These are phyloP conservation scores for Diplodia corticola DNA, from an alignment of 2,329 filamentous ascomycete species.

Conservation along the genomic window DNA sequence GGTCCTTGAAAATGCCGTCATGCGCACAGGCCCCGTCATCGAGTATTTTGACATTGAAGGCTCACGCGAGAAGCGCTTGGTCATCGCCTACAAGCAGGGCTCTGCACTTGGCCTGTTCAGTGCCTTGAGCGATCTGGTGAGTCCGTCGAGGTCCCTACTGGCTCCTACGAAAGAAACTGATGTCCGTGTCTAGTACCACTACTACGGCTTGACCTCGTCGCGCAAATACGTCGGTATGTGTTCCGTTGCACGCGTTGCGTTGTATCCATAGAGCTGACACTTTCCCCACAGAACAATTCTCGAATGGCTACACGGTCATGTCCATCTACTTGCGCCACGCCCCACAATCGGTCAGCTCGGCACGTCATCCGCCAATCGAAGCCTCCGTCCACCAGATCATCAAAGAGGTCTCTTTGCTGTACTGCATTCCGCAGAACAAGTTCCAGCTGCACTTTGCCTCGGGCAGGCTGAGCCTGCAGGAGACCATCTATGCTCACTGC, in stretches of 20 bases:
- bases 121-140: slow-evolving; percentile 76
- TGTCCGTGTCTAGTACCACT: slow-evolving; percentile 66
- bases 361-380: slow-evolving; percentile 75
- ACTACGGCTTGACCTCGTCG: slow-evolving; percentile 94
- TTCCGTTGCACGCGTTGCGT: background rate
- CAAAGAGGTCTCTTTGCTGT: slow-evolving; percentile 94
- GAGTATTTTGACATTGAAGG: slow-evolving; percentile 96
- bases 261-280: slow-evolving; percentile 34
- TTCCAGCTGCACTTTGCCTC: slow-evolving; percentile 87
- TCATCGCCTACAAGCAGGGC: slow-evolving; percentile 90
- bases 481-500: slow-evolving; percentile 95
- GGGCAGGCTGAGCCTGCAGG: slow-evolving; percentile 86
- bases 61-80: slow-evolving; percentile 86
- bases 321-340: slow-evolving; percentile 86
- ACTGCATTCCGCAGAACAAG: slow-evolving; percentile 97
- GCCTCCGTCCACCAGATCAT: slow-evolving; percentile 98
- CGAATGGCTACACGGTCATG: slow-evolving; percentile 96
- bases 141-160: background rate
- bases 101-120: slow-evolving; percentile 94
- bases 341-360: slow-evolving; percentile 55
- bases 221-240: slow-evolving; percentile 76
- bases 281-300: slow-evolving; percentile 72
- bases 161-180: background rate
- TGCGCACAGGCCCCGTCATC: slow-evolving; percentile 88
- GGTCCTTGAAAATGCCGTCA: slow-evolving; percentile 82